phyloP scores from a whole-genome alignment of 2,329 filamentous ascomycete species.

The Trichoderma gracile region DNA sequence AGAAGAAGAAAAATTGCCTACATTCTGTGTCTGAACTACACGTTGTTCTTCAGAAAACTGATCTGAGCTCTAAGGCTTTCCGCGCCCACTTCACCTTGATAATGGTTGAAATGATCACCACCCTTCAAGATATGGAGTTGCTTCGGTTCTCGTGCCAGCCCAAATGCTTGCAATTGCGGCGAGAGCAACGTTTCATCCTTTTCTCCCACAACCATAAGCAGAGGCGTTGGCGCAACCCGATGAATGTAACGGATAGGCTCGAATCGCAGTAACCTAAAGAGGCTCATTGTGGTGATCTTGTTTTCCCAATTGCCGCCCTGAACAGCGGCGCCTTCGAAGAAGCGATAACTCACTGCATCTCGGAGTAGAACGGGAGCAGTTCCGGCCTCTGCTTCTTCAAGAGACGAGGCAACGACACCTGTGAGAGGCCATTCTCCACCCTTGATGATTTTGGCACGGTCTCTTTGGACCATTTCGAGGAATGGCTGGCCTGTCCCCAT shows the following conservation, averaged over 20 bases:
- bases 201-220: constrained; percentile 26
- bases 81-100: constrained; percentile 17
- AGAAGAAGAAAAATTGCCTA: no score
- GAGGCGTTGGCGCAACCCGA: constrained; percentile 27
- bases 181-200: constrained; percentile 18
- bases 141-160: constrained; percentile 25
- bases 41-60: background rate
- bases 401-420: constrained; percentile 5
- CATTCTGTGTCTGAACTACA: background rate
- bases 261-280: background rate
- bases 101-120: constrained; percentile 23
- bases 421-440: constrained; percentile 10
- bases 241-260: constrained; percentile 27
- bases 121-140: constrained; percentile 18
- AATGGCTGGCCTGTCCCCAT: background rate
- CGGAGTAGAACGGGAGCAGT: constrained; percentile 16
- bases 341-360: constrained; percentile 5
- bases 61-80: constrained; percentile 12
- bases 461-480: background rate
- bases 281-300: constrained; percentile 20
- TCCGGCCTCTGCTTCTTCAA: constrained; percentile 13
- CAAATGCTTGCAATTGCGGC: constrained; percentile 26
- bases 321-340: background rate
- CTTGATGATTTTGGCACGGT: constrained; percentile 11
- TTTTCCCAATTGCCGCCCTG: constrained; percentile 25